A percentile compares a stretch with the other conserved stretches of the same genome.
These are phyloP conservation scores for Hyaloscypha bicolor DNA, from an alignment of 495 filamentous ascomycete genomes.

Conservation along the genomic window DNA sequence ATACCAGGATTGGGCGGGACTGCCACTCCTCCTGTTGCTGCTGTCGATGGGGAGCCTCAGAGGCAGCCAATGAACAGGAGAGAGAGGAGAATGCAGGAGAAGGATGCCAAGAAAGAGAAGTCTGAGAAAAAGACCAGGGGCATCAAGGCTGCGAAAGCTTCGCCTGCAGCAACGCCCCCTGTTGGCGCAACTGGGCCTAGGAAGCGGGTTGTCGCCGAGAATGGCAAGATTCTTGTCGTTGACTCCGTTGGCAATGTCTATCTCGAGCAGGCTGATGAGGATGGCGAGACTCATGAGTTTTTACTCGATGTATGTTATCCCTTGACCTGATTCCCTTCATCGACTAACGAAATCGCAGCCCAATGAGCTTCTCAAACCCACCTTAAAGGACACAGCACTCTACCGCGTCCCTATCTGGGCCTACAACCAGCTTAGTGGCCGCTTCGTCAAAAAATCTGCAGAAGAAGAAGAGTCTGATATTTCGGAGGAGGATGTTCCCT, in stretches of 20 bases:
- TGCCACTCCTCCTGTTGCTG: slow-evolving; percentile 42
- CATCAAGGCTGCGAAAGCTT: slow-evolving; percentile 53
- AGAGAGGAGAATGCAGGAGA: slow-evolving; percentile 85
- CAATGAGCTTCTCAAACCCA: slow-evolving; percentile 66
- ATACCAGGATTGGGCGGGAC: slow-evolving; percentile 67
- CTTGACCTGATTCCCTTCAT: neutral
- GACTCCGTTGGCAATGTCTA: slow-evolving; percentile 91
- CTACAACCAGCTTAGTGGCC: slow-evolving; percentile 59
- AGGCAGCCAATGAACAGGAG: slow-evolving; percentile 73
- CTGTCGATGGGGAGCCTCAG: slow-evolving; percentile 45
- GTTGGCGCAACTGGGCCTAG: slow-evolving; percentile 63
- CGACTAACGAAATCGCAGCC: slow-evolving; percentile 41
- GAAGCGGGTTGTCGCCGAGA: slow-evolving; percentile 86
- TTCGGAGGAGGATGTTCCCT: slow-evolving; percentile 39
- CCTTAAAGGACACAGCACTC: slow-evolving; percentile 69
- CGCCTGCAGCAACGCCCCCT: slow-evolving; percentile 48
- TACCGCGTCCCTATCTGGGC: slow-evolving; percentile 68
- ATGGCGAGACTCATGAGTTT: slow-evolving; percentile 80
- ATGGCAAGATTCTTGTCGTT: slow-evolving; percentile 92
- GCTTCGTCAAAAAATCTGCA: slow-evolving; percentile 45
- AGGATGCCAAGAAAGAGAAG: slow-evolving; percentile 71
- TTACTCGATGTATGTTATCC: slow-evolving; percentile 70
- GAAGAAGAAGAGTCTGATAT: slow-evolving; percentile 37
- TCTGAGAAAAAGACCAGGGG: slow-evolving; percentile 36
- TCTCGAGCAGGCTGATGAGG: slow-evolving; percentile 84